These are phyloP conservation scores for Fagus crenata DNA, from an alignment of 306 rosid species.

Conservation along the genomic window DNA sequence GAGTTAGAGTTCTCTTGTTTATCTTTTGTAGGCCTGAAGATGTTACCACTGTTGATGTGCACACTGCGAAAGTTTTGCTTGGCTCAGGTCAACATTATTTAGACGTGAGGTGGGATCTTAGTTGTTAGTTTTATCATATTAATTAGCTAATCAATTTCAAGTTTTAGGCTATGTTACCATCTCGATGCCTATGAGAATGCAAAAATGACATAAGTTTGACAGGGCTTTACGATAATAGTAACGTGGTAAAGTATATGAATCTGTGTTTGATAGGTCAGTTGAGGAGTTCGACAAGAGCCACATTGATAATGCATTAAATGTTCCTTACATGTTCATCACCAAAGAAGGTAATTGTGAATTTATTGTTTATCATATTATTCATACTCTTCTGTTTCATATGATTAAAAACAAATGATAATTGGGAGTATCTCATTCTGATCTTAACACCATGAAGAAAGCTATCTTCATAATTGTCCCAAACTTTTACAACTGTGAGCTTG, in stretches of 20 bases:
- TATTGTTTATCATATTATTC: not conserved
- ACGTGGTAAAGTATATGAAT: not conserved
- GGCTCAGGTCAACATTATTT: conserved; percentile 31
- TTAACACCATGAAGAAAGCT: too few species aligned
- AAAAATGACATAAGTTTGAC: too few species aligned
- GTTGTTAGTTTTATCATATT: not conserved
- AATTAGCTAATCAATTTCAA: not conserved
- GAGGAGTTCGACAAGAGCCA: conserved; percentile 56
- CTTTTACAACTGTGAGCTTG: not conserved
- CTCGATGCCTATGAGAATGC: too few species aligned
- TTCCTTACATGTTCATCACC: conserved; percentile 49
- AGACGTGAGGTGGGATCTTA: conserved; percentile 40
- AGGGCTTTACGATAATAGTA: not conserved
- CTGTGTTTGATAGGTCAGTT: conserved; percentile 20
- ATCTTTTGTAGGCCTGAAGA: conserved; percentile 35
- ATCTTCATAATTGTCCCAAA: not conserved
- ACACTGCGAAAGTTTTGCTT: conserved; percentile 39
- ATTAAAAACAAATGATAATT: too few species aligned
- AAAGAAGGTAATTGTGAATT: conserved; percentile 31
- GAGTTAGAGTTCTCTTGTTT: not conserved
- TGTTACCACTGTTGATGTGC: conserved; percentile 39
- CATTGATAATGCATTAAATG: conserved; percentile 38
- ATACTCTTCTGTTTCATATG: not conserved
- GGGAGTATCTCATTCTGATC: too few species aligned
- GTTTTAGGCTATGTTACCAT: too few species aligned